These are phyloP conservation scores for Helicostylum pulchrum DNA, from an alignment of 192 early-diverging fungal genomes.

Conservation along the genomic window DNA sequence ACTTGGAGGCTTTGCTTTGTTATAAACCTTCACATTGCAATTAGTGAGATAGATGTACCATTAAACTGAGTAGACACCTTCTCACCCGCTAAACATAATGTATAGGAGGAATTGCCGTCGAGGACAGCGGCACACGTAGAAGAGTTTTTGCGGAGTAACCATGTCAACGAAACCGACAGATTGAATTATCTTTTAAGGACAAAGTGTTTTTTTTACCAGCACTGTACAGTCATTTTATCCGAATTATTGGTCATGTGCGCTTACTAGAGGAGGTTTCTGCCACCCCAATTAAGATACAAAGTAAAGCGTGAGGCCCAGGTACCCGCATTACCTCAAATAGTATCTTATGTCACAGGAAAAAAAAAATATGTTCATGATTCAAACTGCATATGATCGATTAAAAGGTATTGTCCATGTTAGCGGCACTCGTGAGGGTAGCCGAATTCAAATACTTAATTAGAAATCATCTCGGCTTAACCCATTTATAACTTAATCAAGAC, in stretches of 20 bases:
- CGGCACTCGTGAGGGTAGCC: slow-evolving; percentile 35
- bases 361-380: slow-evolving; percentile 39
- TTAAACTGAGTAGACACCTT: too few species aligned
- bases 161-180: too few species aligned
- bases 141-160: too few species aligned
- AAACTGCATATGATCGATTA: slow-evolving; percentile 36
- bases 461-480: background rate
- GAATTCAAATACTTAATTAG: slow-evolving; percentile 27
- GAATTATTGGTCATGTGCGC: slow-evolving; percentile 36
- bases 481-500: slow-evolving; percentile 1
- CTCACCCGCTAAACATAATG: too few species aligned
- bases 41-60: too few species aligned
- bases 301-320: slow-evolving; percentile 37
- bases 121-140: too few species aligned
- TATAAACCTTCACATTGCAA: too few species aligned
- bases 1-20: too few species aligned
- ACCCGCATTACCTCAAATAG: slow-evolving; percentile 37
- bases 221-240: slow-evolving; percentile 41
- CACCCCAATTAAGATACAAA: slow-evolving; percentile 39
- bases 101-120: too few species aligned
- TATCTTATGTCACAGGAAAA: slow-evolving; percentile 29
- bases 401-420: slow-evolving; percentile 37
- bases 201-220: too few species aligned
- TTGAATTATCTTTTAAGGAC: too few species aligned
- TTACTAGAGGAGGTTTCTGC: slow-evolving; percentile 31